phyloP scores from a whole-genome alignment of 2,329 filamentous ascomycete genomes.

The Arthrobotrys iridis region DNA sequence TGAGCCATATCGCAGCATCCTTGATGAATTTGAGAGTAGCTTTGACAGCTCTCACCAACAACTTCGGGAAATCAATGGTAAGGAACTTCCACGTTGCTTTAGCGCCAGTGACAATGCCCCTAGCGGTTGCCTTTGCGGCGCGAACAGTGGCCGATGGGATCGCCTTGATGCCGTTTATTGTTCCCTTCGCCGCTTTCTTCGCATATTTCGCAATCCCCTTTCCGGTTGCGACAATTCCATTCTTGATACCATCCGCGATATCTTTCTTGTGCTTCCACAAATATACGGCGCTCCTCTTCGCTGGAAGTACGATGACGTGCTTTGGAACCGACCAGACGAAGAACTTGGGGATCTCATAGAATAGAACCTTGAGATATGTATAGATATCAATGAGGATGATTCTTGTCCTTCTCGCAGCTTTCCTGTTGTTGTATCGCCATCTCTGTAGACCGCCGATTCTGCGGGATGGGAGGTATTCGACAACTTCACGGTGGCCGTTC shows the following conservation, averaged over 20 bases:
- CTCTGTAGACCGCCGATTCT: constrained; percentile 40
- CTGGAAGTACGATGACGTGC: constrained; percentile 32
- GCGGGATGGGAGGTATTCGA: constrained; percentile 47
- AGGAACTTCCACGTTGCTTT: constrained; percentile 50
- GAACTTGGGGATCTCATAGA: constrained; percentile 45
- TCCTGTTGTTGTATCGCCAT: constrained; percentile 42
- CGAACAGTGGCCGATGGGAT: constrained; percentile 20
- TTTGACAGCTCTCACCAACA: constrained; percentile 20
- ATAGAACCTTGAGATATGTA: constrained; percentile 3
- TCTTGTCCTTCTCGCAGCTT: constrained; percentile 10
- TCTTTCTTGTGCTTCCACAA: constrained; percentile 46
- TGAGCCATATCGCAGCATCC: constrained; percentile 23
- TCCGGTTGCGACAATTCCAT: constrained; percentile 19
- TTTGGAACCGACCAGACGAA: constrained; percentile 47
- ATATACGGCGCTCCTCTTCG: constrained; percentile 1
- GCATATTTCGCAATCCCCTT: constrained; percentile 18
- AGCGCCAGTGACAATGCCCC: constrained; percentile 11
- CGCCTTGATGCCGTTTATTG: constrained; percentile 40
- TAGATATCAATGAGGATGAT: constrained; percentile 19
- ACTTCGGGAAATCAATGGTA: constrained; percentile 29
- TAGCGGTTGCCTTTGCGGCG: constrained; percentile 22
- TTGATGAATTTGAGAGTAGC: constrained; percentile 40
- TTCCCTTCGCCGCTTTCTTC: constrained; percentile 28
- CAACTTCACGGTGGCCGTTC: constrained; percentile 44
- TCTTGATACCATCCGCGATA: constrained; percentile 27